Base-by-base conservation (phyloP, 306 rosid species). In the Neltuma alba region DNA sequence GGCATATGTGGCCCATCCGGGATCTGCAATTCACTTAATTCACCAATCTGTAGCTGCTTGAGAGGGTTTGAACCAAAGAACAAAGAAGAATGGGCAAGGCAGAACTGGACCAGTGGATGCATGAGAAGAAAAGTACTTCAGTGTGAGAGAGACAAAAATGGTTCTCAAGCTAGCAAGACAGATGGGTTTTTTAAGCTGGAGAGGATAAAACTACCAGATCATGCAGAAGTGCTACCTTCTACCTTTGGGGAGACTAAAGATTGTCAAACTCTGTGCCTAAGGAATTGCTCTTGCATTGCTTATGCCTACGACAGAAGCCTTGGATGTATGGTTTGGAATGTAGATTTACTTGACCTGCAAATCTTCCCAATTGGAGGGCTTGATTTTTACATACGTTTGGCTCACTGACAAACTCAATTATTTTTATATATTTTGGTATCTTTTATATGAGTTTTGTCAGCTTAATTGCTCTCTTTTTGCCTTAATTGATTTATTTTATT, bases 141-240 rank as follows among this genome's bases (percentile, higher is more conserved):
- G 70, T 79, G 86, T 75, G 81, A 9, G 48, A n/a, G n/a, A 16
- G 40, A 9, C 9, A 83, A 2, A 8, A 75, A 58, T 40, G 41
- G 36, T 27, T 64, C 76, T 54, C 28, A 10, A 2, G 33, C 25
- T 14, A 44, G 25, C 7, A 61, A 25, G 12, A 4, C 21, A 47
- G 93, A 86, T 28, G 85, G 69, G 1, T 88, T 88, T 80, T 0
- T 47, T 0, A 79, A 21, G 13, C n/a, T 86, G 18, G 47, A 52
- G 58, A 81, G 13, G 62, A 50, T 74, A 2, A 85, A 91, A 80
- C 74, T 88, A 38, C 92, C 89, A 2, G 70, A 71, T 31, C 45
- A 65, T 33, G 28, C 57, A 14, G 15, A 44, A 6, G 61, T 45
- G 23, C 7, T 52, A 20, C 28, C 27, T 52, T 52, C 7, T 7